A percentile compares a stretch with the other conserved stretches of the same genome.
Evolutionary conservation across 495 filamentous ascomycete genomes (phyloP).

Genomic region (Tuber calosporum): DNA sequence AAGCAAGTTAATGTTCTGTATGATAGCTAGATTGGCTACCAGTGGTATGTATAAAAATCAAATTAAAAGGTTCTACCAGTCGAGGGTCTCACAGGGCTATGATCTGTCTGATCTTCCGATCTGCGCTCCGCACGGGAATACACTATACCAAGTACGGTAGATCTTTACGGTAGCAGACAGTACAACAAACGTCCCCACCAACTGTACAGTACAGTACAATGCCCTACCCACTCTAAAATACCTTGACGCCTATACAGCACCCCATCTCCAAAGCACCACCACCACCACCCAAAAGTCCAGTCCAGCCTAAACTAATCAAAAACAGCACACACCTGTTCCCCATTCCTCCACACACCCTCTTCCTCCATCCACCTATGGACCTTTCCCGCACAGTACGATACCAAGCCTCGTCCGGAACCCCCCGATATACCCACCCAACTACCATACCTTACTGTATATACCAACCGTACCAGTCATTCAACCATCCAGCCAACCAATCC

Average conservation of each 20-base stretch:
- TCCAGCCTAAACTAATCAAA: conserved; percentile 10
- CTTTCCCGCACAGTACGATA: too few relatives aligned
- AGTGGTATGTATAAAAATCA: background rate
- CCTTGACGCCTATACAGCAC: too few relatives aligned
- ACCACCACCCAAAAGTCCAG: conserved; percentile 8
- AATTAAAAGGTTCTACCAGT: background rate
- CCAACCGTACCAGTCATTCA: too few relatives aligned
- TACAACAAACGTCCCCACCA: background rate
- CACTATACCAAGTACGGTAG: background rate
- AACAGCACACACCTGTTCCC: background rate
- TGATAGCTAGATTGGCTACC: background rate
- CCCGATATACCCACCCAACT: background rate
- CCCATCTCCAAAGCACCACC: background rate
- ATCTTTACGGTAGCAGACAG: background rate
- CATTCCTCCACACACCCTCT: background rate
- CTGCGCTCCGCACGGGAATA: background rate
- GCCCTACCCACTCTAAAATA: too few relatives aligned
- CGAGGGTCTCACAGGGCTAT: background rate
- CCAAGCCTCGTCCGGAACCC: background rate
- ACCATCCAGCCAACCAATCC: too few relatives aligned
- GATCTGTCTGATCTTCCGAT: background rate
- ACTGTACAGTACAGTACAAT: too few relatives aligned
- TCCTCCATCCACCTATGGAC: background rate
- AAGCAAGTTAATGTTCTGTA: background rate
- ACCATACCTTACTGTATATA: too few relatives aligned